These are phyloP conservation scores for Elsinoe perseae DNA, from an alignment of 2,329 filamentous ascomycete species.

Conservation along the genomic window DNA sequence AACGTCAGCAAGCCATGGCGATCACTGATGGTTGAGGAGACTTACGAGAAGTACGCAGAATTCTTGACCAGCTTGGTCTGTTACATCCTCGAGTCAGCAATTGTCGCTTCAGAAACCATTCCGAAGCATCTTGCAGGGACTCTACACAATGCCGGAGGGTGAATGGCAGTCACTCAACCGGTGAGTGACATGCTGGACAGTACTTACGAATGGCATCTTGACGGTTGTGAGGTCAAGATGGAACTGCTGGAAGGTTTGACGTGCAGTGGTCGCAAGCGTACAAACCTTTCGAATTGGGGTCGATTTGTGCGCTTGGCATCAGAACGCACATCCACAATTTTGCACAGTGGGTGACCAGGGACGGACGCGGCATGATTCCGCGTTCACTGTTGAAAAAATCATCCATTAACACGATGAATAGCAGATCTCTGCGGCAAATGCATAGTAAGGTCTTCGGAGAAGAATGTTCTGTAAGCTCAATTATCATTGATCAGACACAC, in stretches of 20 bases:
- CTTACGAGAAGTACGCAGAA: conserved; percentile 97
- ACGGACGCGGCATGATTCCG: neutral
- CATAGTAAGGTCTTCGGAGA: no score
- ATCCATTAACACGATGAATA: no score
- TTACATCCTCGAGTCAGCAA: conserved; percentile 86
- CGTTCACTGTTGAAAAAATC: no score
- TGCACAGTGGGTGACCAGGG: neutral
- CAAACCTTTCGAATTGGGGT: neutral
- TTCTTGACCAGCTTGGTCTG: conserved; percentile 96
- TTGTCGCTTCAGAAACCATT: conserved; percentile 89
- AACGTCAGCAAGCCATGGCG: conserved; percentile 15
- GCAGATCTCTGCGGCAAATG: no score
- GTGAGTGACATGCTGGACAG: conserved; percentile 17
- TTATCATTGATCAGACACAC: no score
- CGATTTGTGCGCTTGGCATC: conserved; percentile 5
- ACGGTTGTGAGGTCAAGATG: conserved; percentile 20
- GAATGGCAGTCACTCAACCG: conserved; percentile 7
- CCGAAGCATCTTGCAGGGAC: conserved; percentile 99
- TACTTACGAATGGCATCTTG: conserved; percentile 44
- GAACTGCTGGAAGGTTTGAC: neutral
- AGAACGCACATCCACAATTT: neutral
- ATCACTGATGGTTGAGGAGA: conserved; percentile 22
- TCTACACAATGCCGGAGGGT: conserved; percentile 37
- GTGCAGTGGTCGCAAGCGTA: neutral
- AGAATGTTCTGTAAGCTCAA: no score